Evolutionary conservation across 306 rosid genomes (phyloP), one percentile per base, ranked within the genome.

Genomic region (Cucurbita pepo): DNA sequence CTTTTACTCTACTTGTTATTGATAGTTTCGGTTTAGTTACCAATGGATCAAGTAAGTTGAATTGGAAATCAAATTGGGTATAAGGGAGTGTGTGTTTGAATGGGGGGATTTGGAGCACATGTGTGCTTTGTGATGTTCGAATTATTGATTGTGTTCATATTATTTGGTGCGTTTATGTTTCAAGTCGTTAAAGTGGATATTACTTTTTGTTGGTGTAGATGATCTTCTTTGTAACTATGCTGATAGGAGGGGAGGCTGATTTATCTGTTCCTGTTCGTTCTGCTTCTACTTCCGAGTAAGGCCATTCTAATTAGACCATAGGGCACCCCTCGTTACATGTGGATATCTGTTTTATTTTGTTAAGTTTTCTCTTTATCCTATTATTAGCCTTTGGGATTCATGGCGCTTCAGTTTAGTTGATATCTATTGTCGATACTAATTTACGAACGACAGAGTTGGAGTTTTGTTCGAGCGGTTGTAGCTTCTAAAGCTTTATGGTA

Each of bases 191-290:
- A 56, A 13, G 19, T 74, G 37, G 60, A 48, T 30, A 51, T 71
- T 63, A 36, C 25, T 30, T 30, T 47, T 73, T 69, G 50, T 77
- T 77, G 75, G 54, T 81, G 79, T 54, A 89, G 96, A 78, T 83
- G 74, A 56, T 91, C 60, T 75, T 86, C 75, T 75, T 85, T 67
- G 80, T 82, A 52, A 78, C 82, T 79, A 71, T 77, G 30, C 76
- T 82, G 45, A 66, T 58, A 16, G 82, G 86, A 51, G 89, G 60
- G 76, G 71, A 80, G 77, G 54, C 80, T 47, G 69, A 79, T 69
- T 65, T 78, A 6, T 73, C 57, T 48, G 66, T 8, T 56, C 62
- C 75, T 69, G 37, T 37, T 66, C 25, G 16, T 60, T 55, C 76
- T 16, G 75, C 77, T 70, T 67, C 11, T 53, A 48, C 77, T 37